phyloP scores from a whole-genome alignment of 331 rosid genomes.

The Acacia concinna region DNA sequence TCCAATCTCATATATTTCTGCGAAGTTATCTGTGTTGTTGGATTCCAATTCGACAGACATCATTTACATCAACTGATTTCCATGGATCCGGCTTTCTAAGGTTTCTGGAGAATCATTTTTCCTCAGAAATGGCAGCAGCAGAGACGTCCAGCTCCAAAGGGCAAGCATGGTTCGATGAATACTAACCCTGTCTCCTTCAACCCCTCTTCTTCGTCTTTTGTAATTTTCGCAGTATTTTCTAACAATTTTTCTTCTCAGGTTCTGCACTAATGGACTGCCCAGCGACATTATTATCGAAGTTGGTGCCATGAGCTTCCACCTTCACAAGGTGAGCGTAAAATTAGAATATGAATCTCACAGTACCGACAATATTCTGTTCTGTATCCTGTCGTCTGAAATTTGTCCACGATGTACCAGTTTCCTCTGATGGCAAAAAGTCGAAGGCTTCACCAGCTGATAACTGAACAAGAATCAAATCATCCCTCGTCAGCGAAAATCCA shows the following conservation, averaged over 20 bases:
- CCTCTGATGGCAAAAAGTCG: constrained; percentile 68
- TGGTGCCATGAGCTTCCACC: constrained; percentile 67
- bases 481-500: constrained; percentile 23
- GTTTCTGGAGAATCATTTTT: constrained; percentile 3
- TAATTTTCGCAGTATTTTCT: background rate
- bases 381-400: background rate
- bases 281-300: constrained; percentile 73
- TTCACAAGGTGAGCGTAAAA: constrained; percentile 56
- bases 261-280: constrained; percentile 70
- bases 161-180: constrained; percentile 62
- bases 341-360: background rate
- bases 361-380: constrained; percentile 7
- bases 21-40: constrained; percentile 7
- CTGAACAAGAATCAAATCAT: constrained; percentile 50
- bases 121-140: constrained; percentile 41
- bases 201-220: background rate
- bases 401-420: constrained; percentile 39
- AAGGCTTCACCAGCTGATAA: constrained; percentile 48
- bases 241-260: constrained; percentile 38
- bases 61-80: background rate
- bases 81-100: constrained; percentile 10
- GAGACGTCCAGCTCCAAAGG: constrained; percentile 60
- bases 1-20: background rate
- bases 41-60: background rate
- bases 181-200: background rate